A percentile compares a stretch with the other conserved stretches of the same genome.
Evolutionary conservation across 2,329 filamentous ascomycete genomes (phyloP).

Genomic region (Chrysoporthe puriensis): DNA sequence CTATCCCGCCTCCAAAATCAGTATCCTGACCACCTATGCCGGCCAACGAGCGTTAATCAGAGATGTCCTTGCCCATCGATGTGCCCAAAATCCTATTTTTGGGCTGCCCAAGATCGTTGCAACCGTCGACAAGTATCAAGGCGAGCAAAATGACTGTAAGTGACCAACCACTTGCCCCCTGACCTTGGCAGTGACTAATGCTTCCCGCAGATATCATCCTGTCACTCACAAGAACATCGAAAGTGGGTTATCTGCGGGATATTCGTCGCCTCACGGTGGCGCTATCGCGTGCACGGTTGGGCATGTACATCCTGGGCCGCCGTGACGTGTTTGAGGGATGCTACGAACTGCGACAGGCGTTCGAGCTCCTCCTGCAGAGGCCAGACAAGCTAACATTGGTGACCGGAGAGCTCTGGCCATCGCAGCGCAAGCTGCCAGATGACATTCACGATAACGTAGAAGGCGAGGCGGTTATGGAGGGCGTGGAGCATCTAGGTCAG

Average conservation of each 20-base stretch:
- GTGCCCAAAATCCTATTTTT: conserved; percentile 81
- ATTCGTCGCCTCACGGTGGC: conserved; percentile 93
- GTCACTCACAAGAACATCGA: conserved; percentile 85
- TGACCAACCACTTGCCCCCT: conserved; percentile 35
- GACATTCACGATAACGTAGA: conserved; percentile 54
- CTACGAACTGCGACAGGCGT: conserved; percentile 85
- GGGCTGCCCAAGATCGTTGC: conserved; percentile 87
- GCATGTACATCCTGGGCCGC: conserved; percentile 89
- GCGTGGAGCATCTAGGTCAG: conserved; percentile 90
- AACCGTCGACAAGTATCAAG: conserved; percentile 98
- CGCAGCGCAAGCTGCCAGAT: conserved; percentile 54
- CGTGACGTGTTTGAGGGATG: conserved; percentile 86
- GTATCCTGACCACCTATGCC: conserved; percentile 90
- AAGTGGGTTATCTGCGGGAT: conserved; percentile 90
- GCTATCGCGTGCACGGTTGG: conserved; percentile 86
- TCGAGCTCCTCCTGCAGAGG: conserved; percentile 75
- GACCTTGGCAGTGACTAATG: conserved; percentile 20
- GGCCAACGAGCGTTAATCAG: conserved; percentile 87
- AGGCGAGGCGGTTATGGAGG: conserved; percentile 76
- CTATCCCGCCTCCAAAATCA: conserved; percentile 83
- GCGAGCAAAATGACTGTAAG: conserved; percentile 98
- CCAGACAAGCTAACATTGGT: conserved; percentile 81
- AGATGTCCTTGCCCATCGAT: conserved; percentile 84
- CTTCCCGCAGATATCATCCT: conserved; percentile 78
- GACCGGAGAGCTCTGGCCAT: conserved; percentile 84